Evolutionary conservation across 2,329 filamentous ascomycete genomes (phyloP), one percentile per base, ranked within the genome.

Genomic region (Metarhizium album): DNA sequence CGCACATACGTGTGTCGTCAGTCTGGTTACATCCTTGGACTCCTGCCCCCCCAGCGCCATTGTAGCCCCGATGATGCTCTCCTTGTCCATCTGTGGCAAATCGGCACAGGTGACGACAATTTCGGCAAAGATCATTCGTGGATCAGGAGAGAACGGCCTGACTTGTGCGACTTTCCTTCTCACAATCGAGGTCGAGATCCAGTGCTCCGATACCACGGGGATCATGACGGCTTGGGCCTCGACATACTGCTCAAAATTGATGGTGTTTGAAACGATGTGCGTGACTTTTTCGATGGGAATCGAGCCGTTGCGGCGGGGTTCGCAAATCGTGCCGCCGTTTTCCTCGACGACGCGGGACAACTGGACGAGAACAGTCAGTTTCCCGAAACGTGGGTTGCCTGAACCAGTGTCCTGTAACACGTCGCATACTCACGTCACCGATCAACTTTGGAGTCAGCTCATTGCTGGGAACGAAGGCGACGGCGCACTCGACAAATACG

Each of bases 231-330:
- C 85, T 55, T 85, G 76, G 1, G 88, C 83, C 54, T 80, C 76
- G 53, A 80, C 74, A 64, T 93, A 97, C 60, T 91, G 82, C n/a
- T 87, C 83, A 59, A 98, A 98, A 65, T 98, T 90, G 67, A 89
- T 86, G 1, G 86, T 91, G 52, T 83, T 81, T 51, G 90, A 74
- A 46, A 82, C 62, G 54, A 82, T 75, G 59, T 82, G 79, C 22
- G 78, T 78, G 47, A 73, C 70, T 51, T 72, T 59, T 47, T 70
- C 62, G 27, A 80, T 69, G 1, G 68, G 67, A 14, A 80, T 63
- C 14, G 70, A 69, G 57, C 74, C 75, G 57, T 79, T 69, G 53
- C 70, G 67, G 53, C 70, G 67, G 13, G 70, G 70, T 45, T 74
- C 67, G 54, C 75, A 63, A 2, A 79, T 67, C 33, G 68, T 60